Evolutionary conservation across 305 asterid genomes (phyloP).

Genomic region (Fraxinus dipetala): DNA sequence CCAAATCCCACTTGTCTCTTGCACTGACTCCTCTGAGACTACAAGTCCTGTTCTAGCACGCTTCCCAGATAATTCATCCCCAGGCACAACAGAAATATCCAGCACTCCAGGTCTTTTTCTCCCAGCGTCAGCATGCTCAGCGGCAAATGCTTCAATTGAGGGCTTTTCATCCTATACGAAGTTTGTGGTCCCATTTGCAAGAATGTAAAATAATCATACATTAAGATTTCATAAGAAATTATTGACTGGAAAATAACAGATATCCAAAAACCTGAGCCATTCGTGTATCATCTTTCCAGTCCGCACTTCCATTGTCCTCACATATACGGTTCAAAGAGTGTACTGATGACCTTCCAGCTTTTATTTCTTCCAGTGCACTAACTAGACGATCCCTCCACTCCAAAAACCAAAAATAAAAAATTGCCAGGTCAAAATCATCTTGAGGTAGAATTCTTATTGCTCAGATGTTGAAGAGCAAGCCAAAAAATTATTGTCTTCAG

Average conservation of each 20-base stretch:
- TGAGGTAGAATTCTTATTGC: constrained; percentile 2
- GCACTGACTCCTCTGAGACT: constrained; percentile 44
- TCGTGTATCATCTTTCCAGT: constrained; percentile 38
- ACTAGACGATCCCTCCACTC: constrained; percentile 90
- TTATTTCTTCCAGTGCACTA: constrained; percentile 64
- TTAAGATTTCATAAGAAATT: constrained; percentile 15
- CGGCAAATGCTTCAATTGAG: constrained; percentile 31
- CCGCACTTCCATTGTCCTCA: constrained; percentile 45
- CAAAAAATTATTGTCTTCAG: background rate
- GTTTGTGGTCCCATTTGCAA: constrained; percentile 25
- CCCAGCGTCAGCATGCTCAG: constrained; percentile 39
- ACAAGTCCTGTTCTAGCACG: constrained; percentile 57
- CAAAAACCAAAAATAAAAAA: constrained; percentile 13
- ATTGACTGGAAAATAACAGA: constrained; percentile 20
- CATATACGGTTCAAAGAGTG: constrained; percentile 32
- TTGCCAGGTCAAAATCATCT: constrained; percentile 1
- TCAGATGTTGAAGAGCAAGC: background rate
- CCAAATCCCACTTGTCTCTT: constrained; percentile 44
- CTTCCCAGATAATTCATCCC: constrained; percentile 59
- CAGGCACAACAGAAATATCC: constrained; percentile 40
- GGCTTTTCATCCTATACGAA: constrained; percentile 66
- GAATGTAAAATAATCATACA: background rate
- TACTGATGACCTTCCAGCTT: constrained; percentile 50
- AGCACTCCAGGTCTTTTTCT: constrained; percentile 65
- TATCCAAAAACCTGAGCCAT: constrained; percentile 44